phyloP scores from a whole-genome alignment of 2,329 filamentous ascomycete species.

The Fusarium sp. region DNA sequence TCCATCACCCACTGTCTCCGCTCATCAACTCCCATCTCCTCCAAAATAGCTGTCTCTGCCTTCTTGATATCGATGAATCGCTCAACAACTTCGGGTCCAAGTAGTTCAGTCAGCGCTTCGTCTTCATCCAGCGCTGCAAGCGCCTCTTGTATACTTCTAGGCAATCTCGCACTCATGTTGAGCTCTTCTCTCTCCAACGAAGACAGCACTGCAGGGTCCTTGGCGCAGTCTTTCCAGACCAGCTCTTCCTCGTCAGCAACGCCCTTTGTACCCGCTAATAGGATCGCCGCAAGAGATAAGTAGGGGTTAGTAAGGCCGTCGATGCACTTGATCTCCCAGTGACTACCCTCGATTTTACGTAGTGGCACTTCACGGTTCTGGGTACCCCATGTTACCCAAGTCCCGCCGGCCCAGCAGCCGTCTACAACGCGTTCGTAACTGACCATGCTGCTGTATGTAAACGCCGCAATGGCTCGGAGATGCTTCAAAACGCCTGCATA shows the following conservation, averaged over 20 bases:
- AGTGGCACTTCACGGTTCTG: slow-evolving; percentile 82
- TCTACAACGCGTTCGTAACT: slow-evolving; percentile 76
- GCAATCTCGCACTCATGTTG: slow-evolving; percentile 64
- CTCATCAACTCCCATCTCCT: slow-evolving; percentile 56
- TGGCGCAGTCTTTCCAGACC: slow-evolving; percentile 61
- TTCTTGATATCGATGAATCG: slow-evolving; percentile 68
- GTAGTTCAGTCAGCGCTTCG: slow-evolving; percentile 51
- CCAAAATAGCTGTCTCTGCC: slow-evolving; percentile 58
- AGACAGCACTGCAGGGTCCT: slow-evolving; percentile 62
- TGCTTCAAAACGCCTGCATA: slow-evolving; percentile 76
- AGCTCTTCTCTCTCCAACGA: slow-evolving; percentile 58
- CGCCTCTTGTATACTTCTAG: slow-evolving; percentile 63
- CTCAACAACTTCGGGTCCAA: slow-evolving; percentile 62
- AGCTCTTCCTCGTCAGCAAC: slow-evolving; percentile 49
- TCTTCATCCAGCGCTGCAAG: slow-evolving; percentile 61
- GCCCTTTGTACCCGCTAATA: slow-evolving; percentile 45
- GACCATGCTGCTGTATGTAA: slow-evolving; percentile 70
- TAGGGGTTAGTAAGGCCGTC: slow-evolving; percentile 85
- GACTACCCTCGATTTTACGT: slow-evolving; percentile 69
- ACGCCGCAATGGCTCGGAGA: slow-evolving; percentile 72
- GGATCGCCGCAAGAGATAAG: slow-evolving; percentile 56
- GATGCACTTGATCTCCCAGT: slow-evolving; percentile 83
- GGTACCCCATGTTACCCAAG: slow-evolving; percentile 82
- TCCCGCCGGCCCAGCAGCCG: slow-evolving; percentile 80
- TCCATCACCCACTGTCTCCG: slow-evolving; percentile 70